Conservation (phyloP, 306 rosid genomes). For the Trifolium subterraneum region DNA sequence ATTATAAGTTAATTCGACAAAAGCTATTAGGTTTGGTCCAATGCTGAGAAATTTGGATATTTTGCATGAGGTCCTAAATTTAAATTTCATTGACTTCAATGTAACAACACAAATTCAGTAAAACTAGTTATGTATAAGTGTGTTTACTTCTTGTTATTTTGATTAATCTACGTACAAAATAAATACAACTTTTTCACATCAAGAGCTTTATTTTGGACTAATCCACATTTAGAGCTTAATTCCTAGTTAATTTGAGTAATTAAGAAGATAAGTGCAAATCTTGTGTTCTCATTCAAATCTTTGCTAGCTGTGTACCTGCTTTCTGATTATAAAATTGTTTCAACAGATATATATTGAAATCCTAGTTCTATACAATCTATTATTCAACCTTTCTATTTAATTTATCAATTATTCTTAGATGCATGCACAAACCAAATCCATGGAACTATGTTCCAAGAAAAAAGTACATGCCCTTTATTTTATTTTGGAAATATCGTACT, state of each 20-base stretch:
- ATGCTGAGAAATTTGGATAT: too few species aligned
- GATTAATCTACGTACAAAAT: slow-evolving; percentile 39
- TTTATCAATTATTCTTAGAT: slow-evolving; percentile 8
- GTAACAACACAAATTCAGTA: too few species aligned
- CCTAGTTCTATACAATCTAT: slow-evolving; percentile 5
- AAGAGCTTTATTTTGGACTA: neutral
- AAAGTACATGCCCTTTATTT: neutral
- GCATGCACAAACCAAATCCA: neutral
- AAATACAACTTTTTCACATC: neutral
- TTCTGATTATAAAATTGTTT: neutral
- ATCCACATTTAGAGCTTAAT: neutral
- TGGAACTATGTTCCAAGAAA: neutral
- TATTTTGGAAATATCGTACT: neutral
- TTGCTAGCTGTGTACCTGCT: slow-evolving; percentile 16
- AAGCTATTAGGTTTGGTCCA: too few species aligned
- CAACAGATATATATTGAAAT: neutral
- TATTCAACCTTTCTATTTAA: neutral
- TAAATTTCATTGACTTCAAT: too few species aligned
- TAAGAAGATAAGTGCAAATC: neutral
- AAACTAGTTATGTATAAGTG: slow-evolving; percentile 43
- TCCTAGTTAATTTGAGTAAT: neutral
- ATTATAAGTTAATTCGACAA: slow-evolving; percentile 47
- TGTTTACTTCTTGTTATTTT: slow-evolving; percentile 40
- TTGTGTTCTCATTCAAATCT: neutral
- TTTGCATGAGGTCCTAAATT: too few species aligned